A percentile compares a stretch with the other conserved stretches of the same genome.
Evolutionary conservation across 2,329 filamentous ascomycete species (phyloP).

Genomic region (Stachybotrys elegans): DNA sequence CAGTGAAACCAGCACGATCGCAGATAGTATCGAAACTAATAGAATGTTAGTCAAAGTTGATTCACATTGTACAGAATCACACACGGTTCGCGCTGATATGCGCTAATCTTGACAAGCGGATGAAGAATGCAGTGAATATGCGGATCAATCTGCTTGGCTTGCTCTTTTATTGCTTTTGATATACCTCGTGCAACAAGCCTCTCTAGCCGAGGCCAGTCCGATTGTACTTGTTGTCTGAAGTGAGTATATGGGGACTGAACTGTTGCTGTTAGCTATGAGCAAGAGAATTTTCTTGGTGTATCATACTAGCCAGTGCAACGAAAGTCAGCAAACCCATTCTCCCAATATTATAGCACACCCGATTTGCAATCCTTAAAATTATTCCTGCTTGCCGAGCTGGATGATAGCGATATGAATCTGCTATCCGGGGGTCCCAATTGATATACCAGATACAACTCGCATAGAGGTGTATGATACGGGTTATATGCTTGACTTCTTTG

Average conservation of each 20-base stretch:
- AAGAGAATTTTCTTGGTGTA: neutral
- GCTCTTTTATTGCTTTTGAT: neutral
- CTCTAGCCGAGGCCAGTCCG: neutral
- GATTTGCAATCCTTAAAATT: neutral
- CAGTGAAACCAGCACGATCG: neutral
- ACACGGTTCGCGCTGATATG: neutral
- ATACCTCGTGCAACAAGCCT: neutral
- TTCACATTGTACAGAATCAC: neutral
- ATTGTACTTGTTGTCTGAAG: neutral
- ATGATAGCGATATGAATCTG: neutral
- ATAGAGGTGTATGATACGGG: neutral
- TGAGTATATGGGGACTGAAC: neutral
- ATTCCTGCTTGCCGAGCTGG: neutral
- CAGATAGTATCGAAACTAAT: neutral
- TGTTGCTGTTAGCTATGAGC: neutral
- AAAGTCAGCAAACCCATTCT: neutral
- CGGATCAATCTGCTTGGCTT: neutral
- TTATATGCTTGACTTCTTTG: neutral
- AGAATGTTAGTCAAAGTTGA: neutral
- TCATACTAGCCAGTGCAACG: slow-evolving; percentile 1
- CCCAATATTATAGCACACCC: neutral
- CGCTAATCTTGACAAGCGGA: neutral
- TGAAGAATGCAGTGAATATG: neutral
- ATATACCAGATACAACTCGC: neutral
- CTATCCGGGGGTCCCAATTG: neutral